A percentile compares a stretch with the other conserved stretches of the same genome.
Conservation (phyloP, 805 yeast genomes). For the Vanderwaltozyma polyspora region DNA sequence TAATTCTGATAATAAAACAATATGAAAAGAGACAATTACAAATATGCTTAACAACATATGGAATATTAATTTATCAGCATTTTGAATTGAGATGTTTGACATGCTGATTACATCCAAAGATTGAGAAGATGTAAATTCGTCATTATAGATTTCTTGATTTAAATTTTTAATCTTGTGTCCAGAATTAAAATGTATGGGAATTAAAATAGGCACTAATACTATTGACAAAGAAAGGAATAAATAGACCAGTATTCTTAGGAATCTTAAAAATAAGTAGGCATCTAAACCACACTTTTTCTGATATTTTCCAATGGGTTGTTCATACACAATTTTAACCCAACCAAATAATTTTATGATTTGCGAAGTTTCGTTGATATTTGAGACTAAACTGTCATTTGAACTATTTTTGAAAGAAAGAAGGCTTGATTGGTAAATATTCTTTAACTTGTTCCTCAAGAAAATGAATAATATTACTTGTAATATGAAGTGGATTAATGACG, state of each 20-base stretch:
- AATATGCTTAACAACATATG: slow-evolving; percentile 53
- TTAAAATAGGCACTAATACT: slow-evolving; percentile 44
- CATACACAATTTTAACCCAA: slow-evolving; percentile 43
- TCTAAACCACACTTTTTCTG: slow-evolving; percentile 44
- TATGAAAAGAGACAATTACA: slow-evolving; percentile 46
- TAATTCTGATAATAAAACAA: slow-evolving; percentile 46
- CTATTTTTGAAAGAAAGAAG: slow-evolving; percentile 11
- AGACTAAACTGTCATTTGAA: background rate
- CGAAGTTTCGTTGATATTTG: background rate
- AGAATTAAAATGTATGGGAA: slow-evolving; percentile 47
- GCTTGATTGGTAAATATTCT: slow-evolving; percentile 45
- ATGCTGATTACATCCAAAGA: slow-evolving; percentile 55
- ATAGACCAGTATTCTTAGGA: slow-evolving; percentile 38
- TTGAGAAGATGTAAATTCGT: slow-evolving; percentile 1
- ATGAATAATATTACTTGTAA: slow-evolving; percentile 39
- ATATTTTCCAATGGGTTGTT: slow-evolving; percentile 33
- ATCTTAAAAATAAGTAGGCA: slow-evolving; percentile 62
- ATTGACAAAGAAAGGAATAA: slow-evolving; percentile 44
- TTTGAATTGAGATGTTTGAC: slow-evolving; percentile 50
- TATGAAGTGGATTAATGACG: slow-evolving; percentile 43
- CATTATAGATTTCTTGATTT: slow-evolving; percentile 1
- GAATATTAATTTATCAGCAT: slow-evolving; percentile 40
- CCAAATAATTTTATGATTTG: slow-evolving; percentile 21
- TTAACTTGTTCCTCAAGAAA: slow-evolving; percentile 27
- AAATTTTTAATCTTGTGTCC: slow-evolving; percentile 1